Evolutionary conservation across 1,139 yeast genomes (phyloP).

Genomic region (Tardiomyces blankii): DNA sequence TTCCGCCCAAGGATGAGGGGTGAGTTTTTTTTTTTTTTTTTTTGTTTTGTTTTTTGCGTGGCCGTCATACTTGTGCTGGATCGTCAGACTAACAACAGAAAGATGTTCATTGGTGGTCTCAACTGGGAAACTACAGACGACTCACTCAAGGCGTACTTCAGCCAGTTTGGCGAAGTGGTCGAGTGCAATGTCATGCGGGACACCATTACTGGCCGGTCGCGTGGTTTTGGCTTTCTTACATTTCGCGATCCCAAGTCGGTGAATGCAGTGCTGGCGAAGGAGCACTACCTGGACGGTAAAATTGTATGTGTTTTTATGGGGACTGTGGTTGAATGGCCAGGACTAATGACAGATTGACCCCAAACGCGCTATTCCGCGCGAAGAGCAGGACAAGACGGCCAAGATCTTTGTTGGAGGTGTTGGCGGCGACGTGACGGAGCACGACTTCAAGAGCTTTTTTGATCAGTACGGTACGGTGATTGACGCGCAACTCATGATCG

Average conservation of each 20-base stretch:
- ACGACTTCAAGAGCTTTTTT: conserved; percentile 80
- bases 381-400: conserved; percentile 95
- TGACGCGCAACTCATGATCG: conserved; percentile 96
- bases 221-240: conserved; percentile 95
- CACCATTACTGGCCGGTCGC: conserved; percentile 75
- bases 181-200: conserved; percentile 96
- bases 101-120: conserved; percentile 96
- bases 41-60: too few species aligned
- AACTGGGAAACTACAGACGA: conserved; percentile 98
- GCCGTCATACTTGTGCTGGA: too few species aligned
- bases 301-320: conserved; percentile 27
- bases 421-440: conserved; percentile 89
- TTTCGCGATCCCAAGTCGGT: conserved; percentile 77
- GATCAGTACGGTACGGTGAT: conserved; percentile 86
- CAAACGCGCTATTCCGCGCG: conserved; percentile 94
- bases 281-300: conserved; percentile 90
- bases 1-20: conserved; percentile 44
- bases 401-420: conserved; percentile 98
- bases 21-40: too few species aligned
- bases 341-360: conserved; percentile 54
- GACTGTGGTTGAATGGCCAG: not conserved
- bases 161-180: conserved; percentile 80
- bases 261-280: conserved; percentile 76
- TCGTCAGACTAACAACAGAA: conserved; percentile 17
- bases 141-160: conserved; percentile 61